Evolutionary conservation across 192 early-diverging fungal species (phyloP).

Genomic region (Gigaspora rosea): DNA sequence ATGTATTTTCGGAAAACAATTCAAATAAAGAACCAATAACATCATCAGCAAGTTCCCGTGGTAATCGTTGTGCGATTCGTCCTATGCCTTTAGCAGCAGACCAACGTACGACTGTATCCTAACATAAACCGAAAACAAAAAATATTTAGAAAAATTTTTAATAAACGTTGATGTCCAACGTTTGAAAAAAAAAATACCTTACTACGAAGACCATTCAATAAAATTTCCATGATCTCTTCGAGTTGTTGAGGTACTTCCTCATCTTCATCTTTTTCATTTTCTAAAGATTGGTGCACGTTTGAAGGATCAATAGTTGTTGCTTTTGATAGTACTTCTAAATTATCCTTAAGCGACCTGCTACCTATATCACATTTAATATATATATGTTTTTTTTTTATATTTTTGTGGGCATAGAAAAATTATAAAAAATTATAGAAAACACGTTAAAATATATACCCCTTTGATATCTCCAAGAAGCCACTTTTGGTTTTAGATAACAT

Average conservation of each 20-base stretch:
- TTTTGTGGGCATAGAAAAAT: background rate
- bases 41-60: slow-evolving; percentile 78
- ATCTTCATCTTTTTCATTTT: slow-evolving; percentile 58
- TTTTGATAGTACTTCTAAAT: slow-evolving; percentile 44
- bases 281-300: slow-evolving; percentile 22
- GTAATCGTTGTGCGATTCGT: slow-evolving; percentile 79
- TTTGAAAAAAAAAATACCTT: slow-evolving; percentile 48
- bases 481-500: slow-evolving; percentile 70
- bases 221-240: slow-evolving; percentile 78
- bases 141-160: too few relatives aligned
- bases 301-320: slow-evolving; percentile 38
- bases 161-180: too few relatives aligned
- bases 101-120: slow-evolving; percentile 96
- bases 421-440: background rate
- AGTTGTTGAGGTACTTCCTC: slow-evolving; percentile 80
- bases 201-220: slow-evolving; percentile 83
- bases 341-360: slow-evolving; percentile 58
- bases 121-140: background rate
- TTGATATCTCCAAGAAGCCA: slow-evolving; percentile 71
- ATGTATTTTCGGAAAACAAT: slow-evolving; percentile 81
- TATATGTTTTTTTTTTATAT: too few relatives aligned
- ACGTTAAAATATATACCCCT: slow-evolving; percentile 46
- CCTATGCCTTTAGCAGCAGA: slow-evolving; percentile 97
- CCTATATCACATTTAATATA: slow-evolving; percentile 20
- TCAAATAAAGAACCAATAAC: slow-evolving; percentile 77